Evolutionary conservation across 2,329 filamentous ascomycete species (phyloP).

Genomic region (Pezicula neosporulosa): DNA sequence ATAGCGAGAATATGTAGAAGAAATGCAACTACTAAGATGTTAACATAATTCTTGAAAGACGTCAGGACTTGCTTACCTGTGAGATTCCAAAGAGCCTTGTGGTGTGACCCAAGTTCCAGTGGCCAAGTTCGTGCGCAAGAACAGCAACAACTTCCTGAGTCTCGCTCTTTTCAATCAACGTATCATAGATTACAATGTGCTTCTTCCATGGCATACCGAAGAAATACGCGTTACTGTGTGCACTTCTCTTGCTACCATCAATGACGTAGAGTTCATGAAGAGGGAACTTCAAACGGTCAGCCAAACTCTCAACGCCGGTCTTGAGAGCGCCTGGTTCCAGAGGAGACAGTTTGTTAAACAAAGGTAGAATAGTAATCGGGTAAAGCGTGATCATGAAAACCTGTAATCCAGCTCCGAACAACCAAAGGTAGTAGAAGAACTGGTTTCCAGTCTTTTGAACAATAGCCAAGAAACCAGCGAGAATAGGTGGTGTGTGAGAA

Average conservation of each 20-base stretch:
- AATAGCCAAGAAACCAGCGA: constrained; percentile 89
- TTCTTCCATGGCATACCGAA: constrained; percentile 99
- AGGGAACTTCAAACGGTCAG: constrained; percentile 82
- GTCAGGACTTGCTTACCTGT: constrained; percentile 50
- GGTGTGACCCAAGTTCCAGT: constrained; percentile 96
- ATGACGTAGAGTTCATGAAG: constrained; percentile 93
- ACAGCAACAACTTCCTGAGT: constrained; percentile 92
- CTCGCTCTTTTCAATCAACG: constrained; percentile 91
- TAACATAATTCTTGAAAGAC: constrained; percentile 14
- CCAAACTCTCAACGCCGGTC: constrained; percentile 79
- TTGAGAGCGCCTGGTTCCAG: constrained; percentile 86
- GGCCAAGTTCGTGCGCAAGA: constrained; percentile 90
- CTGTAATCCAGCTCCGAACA: constrained; percentile 86
- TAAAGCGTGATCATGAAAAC: constrained; percentile 96
- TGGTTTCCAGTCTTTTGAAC: constrained; percentile 88
- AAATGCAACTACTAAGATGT: constrained; percentile 67
- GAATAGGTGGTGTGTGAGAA: constrained; percentile 80
- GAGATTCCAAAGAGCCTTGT: constrained; percentile 86
- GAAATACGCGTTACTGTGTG: constrained; percentile 92
- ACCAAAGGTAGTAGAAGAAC: constrained; percentile 98
- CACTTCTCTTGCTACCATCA: constrained; percentile 82
- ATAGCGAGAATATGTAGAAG: constrained; percentile 94
- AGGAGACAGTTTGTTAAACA: constrained; percentile 98
- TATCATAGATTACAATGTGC: constrained; percentile 99
- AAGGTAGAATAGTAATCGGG: constrained; percentile 85